Percentiles rank a stretch among this genome's conserved stretches.
These are phyloP conservation scores for Fragaria nilgerrensis DNA, from an alignment of 306 rosid species.

Conservation along the genomic window DNA sequence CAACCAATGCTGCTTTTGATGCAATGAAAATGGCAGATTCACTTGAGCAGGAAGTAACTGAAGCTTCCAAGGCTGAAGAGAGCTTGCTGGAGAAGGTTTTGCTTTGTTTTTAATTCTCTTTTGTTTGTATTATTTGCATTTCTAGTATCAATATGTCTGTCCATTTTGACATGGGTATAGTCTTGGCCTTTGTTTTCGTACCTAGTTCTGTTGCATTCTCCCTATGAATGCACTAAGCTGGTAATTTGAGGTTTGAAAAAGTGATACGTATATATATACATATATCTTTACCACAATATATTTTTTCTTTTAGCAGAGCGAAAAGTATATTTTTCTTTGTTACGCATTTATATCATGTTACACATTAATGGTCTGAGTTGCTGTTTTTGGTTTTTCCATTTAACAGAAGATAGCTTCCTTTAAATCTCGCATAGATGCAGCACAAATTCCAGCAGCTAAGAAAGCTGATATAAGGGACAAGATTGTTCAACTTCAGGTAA, in stretches of 20 bases:
- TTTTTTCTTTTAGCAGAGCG: background rate
- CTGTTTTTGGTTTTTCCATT: background rate
- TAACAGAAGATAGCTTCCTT: constrained; percentile 74
- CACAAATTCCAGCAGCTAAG: constrained; percentile 83
- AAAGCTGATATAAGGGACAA: constrained; percentile 77
- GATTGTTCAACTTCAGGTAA: constrained; percentile 72
- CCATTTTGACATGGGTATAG: background rate
- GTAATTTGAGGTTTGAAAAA: background rate
- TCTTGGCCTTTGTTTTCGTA: background rate
- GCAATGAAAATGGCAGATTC: constrained; percentile 61
- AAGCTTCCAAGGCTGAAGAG: constrained; percentile 63
- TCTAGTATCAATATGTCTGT: background rate
- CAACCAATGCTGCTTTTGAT: constrained; percentile 63
- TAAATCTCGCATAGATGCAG: constrained; percentile 70
- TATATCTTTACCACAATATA: background rate
- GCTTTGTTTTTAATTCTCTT: background rate
- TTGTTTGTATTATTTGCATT: background rate
- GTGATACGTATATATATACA: background rate
- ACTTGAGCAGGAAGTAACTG: constrained; percentile 73
- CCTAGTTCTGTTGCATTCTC: background rate
- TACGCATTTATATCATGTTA: background rate
- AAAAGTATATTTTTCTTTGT: background rate
- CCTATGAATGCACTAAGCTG: background rate
- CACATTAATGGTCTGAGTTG: background rate
- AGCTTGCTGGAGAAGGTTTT: constrained; percentile 81